Conservation (phyloP, 2,329 filamentous ascomycete genomes). For the Clonostachys rhizophaga region DNA sequence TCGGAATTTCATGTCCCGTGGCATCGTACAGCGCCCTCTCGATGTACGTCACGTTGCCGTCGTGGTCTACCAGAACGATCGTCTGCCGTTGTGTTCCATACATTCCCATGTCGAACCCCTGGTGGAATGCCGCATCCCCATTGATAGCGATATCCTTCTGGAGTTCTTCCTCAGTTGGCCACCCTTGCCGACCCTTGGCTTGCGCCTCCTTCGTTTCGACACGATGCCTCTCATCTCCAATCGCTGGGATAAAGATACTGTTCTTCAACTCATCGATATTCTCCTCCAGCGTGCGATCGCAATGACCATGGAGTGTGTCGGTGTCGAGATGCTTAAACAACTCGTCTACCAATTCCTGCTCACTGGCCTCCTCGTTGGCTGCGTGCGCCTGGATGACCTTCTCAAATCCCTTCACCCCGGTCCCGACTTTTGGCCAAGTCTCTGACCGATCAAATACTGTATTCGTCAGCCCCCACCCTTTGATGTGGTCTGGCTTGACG, state of each 20-base stretch:
- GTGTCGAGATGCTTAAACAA: conserved; percentile 52
- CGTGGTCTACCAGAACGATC: conserved; percentile 56
- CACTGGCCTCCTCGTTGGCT: conserved; percentile 17
- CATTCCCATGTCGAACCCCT: conserved; percentile 50
- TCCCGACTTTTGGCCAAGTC: conserved; percentile 58
- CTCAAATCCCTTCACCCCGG: conserved; percentile 2
- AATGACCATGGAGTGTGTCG: conserved; percentile 45
- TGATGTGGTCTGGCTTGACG: conserved; percentile 44
- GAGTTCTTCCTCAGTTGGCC: conserved; percentile 30
- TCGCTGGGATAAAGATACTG: conserved; percentile 56
- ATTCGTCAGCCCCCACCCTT: conserved; percentile 59
- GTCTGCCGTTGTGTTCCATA: conserved; percentile 65
- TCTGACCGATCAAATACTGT: conserved; percentile 47
- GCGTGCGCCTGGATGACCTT: background rate
- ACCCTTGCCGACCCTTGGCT: conserved; percentile 27
- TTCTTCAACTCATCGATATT: conserved; percentile 49
- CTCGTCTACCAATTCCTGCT: conserved; percentile 42
- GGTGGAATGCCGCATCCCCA: conserved; percentile 1
- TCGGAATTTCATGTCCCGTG: conserved; percentile 47
- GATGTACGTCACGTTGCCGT: conserved; percentile 54
- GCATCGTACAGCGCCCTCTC: conserved; percentile 58
- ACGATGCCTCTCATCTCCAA: conserved; percentile 43
- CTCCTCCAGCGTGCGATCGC: conserved; percentile 43
- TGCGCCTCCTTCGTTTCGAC: conserved; percentile 36
- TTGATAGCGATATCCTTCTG: conserved; percentile 6